Evolutionary conservation across 202 grass and related monocot species (phyloP).

Genomic region (Carex sylvatica): DNA sequence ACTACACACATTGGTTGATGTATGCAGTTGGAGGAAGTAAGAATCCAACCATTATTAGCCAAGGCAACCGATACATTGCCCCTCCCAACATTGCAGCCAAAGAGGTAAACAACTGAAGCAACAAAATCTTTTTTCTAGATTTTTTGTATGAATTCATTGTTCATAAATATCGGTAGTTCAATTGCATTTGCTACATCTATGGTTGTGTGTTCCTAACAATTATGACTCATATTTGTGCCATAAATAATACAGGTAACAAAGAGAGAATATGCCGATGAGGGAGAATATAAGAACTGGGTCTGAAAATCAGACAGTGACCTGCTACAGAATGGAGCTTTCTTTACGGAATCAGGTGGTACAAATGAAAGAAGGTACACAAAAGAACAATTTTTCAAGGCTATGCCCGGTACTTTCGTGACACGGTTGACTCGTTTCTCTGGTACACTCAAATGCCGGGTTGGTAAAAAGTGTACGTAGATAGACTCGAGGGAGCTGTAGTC

Average conservation of each 20-base stretch:
- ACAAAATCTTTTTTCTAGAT: not conserved
- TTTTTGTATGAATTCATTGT: not conserved
- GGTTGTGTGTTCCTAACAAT: not conserved
- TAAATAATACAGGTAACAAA: constrained; percentile 45
- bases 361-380: constrained; percentile 5
- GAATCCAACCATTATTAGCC: constrained; percentile 69
- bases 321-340: constrained; percentile 55
- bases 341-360: constrained; percentile 31
- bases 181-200: not conserved
- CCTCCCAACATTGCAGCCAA: constrained; percentile 52
- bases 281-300: constrained; percentile 61
- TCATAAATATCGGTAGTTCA: not conserved
- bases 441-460: constrained; percentile 32
- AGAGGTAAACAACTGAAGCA: constrained; percentile 31
- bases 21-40: constrained; percentile 75
- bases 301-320: constrained; percentile 64
- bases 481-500: too few relatives aligned
- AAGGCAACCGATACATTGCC: constrained; percentile 79
- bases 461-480: constrained; percentile 38
- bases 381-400: constrained; percentile 48
- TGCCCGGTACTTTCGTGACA: constrained; percentile 48
- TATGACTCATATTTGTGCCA: not conserved
- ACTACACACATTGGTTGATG: constrained; percentile 87
- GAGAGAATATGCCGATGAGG: constrained; percentile 44
- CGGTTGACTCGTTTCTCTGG: constrained; percentile 66